Evolutionary conservation across 495 filamentous ascomycete species (phyloP).

Genomic region (Copromyces sp.): DNA sequence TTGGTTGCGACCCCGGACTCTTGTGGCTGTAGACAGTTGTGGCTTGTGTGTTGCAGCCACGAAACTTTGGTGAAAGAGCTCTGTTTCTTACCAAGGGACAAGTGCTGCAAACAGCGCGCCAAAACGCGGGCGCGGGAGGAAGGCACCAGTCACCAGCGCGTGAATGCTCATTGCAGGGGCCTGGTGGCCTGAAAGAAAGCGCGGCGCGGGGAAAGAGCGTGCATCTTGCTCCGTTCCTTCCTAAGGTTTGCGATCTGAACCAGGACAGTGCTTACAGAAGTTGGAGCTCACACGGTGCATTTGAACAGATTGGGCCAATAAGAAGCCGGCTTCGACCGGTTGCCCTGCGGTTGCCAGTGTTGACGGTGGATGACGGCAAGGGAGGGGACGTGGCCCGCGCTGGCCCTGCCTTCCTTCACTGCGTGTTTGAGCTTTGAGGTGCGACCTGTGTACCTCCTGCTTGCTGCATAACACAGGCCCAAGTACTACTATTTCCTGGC

Average conservation of each 20-base stretch:
- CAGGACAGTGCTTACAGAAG: not conserved
- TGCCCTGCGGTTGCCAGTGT: conserved; percentile 41
- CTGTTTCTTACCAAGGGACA: not conserved
- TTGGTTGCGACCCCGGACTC: not conserved
- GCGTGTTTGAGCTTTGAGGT: conserved; percentile 12
- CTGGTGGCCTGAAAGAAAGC: not conserved
- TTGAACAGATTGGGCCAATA: conserved; percentile 25
- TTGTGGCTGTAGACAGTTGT: not conserved
- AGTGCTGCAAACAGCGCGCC: not conserved
- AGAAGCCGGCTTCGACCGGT: conserved; percentile 13
- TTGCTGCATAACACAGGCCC: conserved; percentile 7
- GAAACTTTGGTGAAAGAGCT: not conserved
- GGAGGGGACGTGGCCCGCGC: conserved; percentile 15
- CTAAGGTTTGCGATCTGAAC: not conserved
- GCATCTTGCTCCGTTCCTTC: not conserved
- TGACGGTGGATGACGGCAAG: conserved; percentile 22
- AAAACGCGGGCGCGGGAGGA: not conserved
- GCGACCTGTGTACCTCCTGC: conserved; percentile 18
- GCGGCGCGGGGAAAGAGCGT: not conserved
- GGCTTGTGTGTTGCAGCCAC: conserved; percentile 3
- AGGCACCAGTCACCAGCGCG: not conserved
- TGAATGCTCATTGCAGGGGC: not conserved
- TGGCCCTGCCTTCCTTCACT: conserved; percentile 12
- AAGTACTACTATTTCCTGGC: not conserved
- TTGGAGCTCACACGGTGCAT: not conserved